Evolutionary conservation across 192 early-diverging fungal species (phyloP), one percentile per base, ranked within the genome.

Genomic region (Allomyces javanicus): DNA sequence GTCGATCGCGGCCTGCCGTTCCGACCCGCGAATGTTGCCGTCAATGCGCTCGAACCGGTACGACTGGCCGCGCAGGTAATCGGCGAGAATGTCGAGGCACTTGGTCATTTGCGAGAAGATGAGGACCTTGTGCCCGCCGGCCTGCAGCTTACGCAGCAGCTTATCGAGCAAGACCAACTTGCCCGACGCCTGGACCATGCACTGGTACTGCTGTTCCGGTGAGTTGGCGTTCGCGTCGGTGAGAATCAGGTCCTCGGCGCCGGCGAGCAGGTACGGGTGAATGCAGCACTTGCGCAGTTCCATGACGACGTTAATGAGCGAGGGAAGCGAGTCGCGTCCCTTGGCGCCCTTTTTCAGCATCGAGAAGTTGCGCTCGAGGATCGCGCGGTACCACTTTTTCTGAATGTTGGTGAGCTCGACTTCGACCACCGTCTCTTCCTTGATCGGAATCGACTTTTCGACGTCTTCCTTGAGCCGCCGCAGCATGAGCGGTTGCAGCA

Each of bases 381-480:
- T 89, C 11, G 90, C 89, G 19, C 87, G 74, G 69, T 92, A 92
- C 76, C 84, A 91, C 71, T 87, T 86, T 72, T 91, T 90, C 65
- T 92, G 90, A 25, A 84, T 79, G 1, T 82, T 85, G 17, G 90
- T 91, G n/a, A 92, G 70, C 68, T 89, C 87, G 25, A 90, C 89
- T 74, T 91, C 89, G 33, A 92, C 83, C 25, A 92, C 83, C n/a
- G 89, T 91, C 70, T 92, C 90, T 72, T 91, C 90, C 68, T 92
- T 92, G 66, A 90, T 82, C 1, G 90, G 90, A 68, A 92, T 89
- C 6, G 82, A 82, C 67, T 86, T 88, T 72, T 92, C 90, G 9
- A 92, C 90, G 73, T 92, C 89, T 74, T 92, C 89, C 71, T 92
- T 92, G 73, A 92, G 81, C 10, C 90, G 81, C 44, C 90, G 78